A percentile compares a stretch with the other conserved stretches of the same genome.
phyloP scores from a whole-genome alignment of 1,284 basidiomycete genomes.

The Malassezia equina region DNA sequence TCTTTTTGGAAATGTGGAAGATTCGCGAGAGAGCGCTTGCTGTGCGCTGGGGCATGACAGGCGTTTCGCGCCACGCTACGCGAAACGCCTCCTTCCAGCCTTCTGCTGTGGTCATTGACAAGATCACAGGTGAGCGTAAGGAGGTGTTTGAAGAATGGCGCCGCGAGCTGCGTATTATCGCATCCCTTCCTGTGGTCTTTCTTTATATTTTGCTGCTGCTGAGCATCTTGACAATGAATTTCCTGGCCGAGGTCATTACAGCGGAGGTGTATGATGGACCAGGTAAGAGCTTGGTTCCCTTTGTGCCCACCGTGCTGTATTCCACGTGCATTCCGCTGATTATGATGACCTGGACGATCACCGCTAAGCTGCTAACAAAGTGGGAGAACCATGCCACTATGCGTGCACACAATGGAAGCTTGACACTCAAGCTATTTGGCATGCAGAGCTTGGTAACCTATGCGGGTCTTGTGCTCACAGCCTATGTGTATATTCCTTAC shows the following conservation, averaged over 20 bases:
- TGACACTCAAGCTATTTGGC: conserved; percentile 84
- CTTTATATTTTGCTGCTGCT: conserved; percentile 65
- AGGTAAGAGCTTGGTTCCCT: conserved; percentile 61
- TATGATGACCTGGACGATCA: conserved; percentile 63
- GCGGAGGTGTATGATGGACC: conserved; percentile 61
- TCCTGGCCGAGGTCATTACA: conserved; percentile 46
- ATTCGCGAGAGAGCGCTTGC: conserved; percentile 41
- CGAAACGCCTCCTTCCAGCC: conserved; percentile 34
- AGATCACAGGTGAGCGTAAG: conserved; percentile 35
- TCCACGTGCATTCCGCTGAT: conserved; percentile 71
- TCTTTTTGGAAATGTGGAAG: conserved; percentile 41
- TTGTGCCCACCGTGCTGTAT: conserved; percentile 76
- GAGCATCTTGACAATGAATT: conserved; percentile 49
- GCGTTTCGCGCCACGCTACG: conserved; percentile 24
- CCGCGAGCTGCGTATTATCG: conserved; percentile 59
- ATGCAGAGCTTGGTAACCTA: conserved; percentile 81
- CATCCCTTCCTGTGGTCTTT: conserved; percentile 67
- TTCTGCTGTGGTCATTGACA: conserved; percentile 21
- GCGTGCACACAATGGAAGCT: conserved; percentile 63
- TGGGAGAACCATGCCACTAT: conserved; percentile 67
- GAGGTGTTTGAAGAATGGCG: conserved; percentile 48
- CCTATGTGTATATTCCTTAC: conserved; percentile 47
- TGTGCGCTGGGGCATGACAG: conserved; percentile 43
- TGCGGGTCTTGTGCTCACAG: conserved; percentile 47
- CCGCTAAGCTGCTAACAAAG: conserved; percentile 63